Evolutionary conservation across 345 rosid species (phyloP).

Genomic region (Populus nigra): DNA sequence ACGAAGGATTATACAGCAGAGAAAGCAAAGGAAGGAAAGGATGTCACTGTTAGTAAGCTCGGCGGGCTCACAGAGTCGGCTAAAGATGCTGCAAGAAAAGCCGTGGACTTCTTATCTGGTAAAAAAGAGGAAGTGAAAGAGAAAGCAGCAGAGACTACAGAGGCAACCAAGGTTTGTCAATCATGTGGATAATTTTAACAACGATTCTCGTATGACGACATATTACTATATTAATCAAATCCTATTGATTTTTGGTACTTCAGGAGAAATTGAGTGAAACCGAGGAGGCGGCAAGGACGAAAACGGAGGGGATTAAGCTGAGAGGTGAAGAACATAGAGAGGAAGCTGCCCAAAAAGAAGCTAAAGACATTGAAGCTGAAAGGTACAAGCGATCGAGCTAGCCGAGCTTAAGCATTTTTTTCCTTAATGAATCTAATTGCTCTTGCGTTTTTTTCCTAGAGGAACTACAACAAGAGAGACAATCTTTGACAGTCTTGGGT

Average conservation of each 20-base stretch:
- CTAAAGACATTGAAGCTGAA: constrained; percentile 9
- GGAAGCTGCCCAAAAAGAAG: constrained; percentile 30
- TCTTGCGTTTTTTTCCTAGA: constrained; percentile 6
- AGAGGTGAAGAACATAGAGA: constrained; percentile 31
- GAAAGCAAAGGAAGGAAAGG: constrained; percentile 28
- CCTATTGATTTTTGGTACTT: not conserved
- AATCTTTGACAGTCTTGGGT: constrained; percentile 35
- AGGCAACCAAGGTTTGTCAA: constrained; percentile 35
- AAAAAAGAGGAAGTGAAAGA: constrained; percentile 57
- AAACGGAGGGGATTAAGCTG: constrained; percentile 55
- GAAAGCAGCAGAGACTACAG: constrained; percentile 44
- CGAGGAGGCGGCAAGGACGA: constrained; percentile 44
- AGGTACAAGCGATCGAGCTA: not conserved
- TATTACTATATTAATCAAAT: not conserved
- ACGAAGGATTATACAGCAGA: constrained; percentile 34
- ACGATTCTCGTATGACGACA: no score
- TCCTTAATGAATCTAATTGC: not conserved
- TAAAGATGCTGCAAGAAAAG: constrained; percentile 51
- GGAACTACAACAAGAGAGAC: constrained; percentile 36
- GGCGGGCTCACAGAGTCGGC: constrained; percentile 35
- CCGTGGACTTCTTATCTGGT: constrained; percentile 49
- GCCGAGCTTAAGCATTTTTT: no score
- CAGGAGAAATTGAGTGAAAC: constrained; percentile 50
- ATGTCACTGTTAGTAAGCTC: constrained; percentile 19
- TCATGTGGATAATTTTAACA: no score